Evolutionary conservation across 1,284 basidiomycete genomes (phyloP), one percentile per base, ranked within the genome.

Genomic region (Irpex rosettiformis): DNA sequence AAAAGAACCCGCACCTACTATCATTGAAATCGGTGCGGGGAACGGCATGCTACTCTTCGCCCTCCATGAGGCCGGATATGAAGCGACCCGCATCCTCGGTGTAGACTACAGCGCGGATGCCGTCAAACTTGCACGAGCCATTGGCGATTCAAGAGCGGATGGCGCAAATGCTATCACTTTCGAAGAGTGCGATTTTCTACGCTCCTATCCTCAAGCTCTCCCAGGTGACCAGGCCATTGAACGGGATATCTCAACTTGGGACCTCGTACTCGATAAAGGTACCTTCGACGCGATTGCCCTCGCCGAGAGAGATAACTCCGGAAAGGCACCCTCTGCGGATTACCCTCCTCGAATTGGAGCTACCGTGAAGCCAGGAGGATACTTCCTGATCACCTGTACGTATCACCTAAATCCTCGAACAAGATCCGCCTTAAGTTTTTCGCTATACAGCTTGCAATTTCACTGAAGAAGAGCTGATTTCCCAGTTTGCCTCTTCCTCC

Each of bases 251-350:
- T 62, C 58, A 0, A 59, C 57, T 28, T 91, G 89, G 89, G 85
- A 89, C 66, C 70, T 91, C 7, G 67, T 91, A 5, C 66, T 93
- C 58, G 90, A 93, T 72, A 93, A 93, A 70, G 89, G 89, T 28
- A 94, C 93, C 0, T 92, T 87, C 65, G 93, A 96, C 68, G 93
- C 94, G 1, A 93, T 96, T 59, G 90, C 92, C 0, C 76, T 96
- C 47, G 86, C 83, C 55, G 81, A 81, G 55, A 86, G 85, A 65
- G 82, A 85, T 48, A 78, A 76, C 16, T 66, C 75, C 33, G 89
- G 85, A 10, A 69, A 66, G 42, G 75, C 79, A 0, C 86, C 89
- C 1, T 81, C 81, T 1, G 74, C 79, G 18, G 71, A 72, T 8
- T 96, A 96, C 71, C 87, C 89, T 3, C 65, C 66, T 28, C 82